These are phyloP conservation scores for Xylariaceae sp. DNA, from an alignment of 2,329 filamentous ascomycete genomes.

Conservation along the genomic window DNA sequence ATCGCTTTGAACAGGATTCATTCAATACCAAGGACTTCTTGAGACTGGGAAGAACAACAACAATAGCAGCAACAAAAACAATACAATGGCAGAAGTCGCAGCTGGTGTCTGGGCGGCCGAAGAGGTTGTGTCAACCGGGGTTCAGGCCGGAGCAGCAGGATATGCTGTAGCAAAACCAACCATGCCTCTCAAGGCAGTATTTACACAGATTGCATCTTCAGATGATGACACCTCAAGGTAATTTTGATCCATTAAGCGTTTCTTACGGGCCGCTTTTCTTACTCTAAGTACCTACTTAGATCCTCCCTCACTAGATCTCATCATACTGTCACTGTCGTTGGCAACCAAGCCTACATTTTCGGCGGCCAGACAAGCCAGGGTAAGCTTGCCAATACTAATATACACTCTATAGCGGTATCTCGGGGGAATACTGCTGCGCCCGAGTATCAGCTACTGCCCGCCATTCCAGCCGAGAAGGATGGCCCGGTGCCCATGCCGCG, in stretches of 20 bases:
- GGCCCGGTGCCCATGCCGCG: slow-evolving; percentile 38
- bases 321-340: slow-evolving; percentile 56
- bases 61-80: slow-evolving; percentile 38
- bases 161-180: slow-evolving; percentile 53
- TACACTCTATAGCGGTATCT: slow-evolving; percentile 56
- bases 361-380: slow-evolving; percentile 48
- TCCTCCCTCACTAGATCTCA: slow-evolving; percentile 48
- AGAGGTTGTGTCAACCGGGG: slow-evolving; percentile 43
- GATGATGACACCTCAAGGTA: slow-evolving; percentile 36
- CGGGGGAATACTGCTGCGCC: slow-evolving; percentile 40
- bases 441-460: slow-evolving; percentile 40
- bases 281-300: slow-evolving; percentile 14
- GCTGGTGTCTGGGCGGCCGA: slow-evolving; percentile 44
- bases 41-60: neutral
- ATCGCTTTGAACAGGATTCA: neutral
- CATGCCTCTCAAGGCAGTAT: slow-evolving; percentile 52
- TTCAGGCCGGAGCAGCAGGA: slow-evolving; percentile 45
- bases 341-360: slow-evolving; percentile 58
- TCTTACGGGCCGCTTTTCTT: too few species aligned
- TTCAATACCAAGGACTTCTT: neutral
- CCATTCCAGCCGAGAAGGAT: slow-evolving; percentile 34
- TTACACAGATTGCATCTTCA: slow-evolving; percentile 49
- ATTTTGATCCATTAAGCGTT: slow-evolving; percentile 2
- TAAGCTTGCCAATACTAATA: slow-evolving; percentile 50
- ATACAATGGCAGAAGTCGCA: slow-evolving; percentile 42